Evolutionary conservation across 2,329 filamentous ascomycete genomes (phyloP), one percentile per base, ranked within the genome.

Genomic region (Microdochium nivale): DNA sequence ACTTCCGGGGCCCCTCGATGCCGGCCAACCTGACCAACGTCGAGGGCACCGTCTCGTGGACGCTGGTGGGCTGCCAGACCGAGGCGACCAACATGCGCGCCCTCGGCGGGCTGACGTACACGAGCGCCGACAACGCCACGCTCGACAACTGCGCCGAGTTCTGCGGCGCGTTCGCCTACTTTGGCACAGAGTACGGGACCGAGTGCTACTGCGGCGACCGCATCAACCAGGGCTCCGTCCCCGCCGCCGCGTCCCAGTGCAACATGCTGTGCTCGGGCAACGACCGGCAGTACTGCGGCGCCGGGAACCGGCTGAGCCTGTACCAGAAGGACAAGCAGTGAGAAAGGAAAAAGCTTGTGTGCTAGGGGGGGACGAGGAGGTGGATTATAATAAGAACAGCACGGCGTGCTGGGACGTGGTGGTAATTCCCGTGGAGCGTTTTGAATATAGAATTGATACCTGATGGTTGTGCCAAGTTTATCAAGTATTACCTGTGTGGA

Each of bases 161-260:
- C 53, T 69, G 67, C 54, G 53, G 49, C 8, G 62, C 55, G 10
- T 69, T 59, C 54, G 59, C 53, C 19, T 68, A 65, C 53, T 69
- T 67, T 47, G 67, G 65, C 9, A 59, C 60, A 7, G 65, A 69
- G 54, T 68, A 68, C 51, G 61, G 62, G 16, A 52, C 62, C 13
- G 67, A 69, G 56, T 66, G 65, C 60, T 70, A 64, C 52, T 72
- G 68, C 49, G 69, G 64, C 10, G 65, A 70, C 52, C 53, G 25
- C n/a, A 55, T 71, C 27, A 57, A 54, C 14, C 9, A 51, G 13
- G 14, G 32, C 27, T 14, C 35, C 37, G n/a, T 16, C 10, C 23
- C 44, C 4, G 52, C 37, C 11, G 21, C 23, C 3, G 47, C 51
- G 8, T 33, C 49, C 2, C 57, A 60, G 30, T 65, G 63, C 51